A percentile compares a stretch with the other conserved stretches of the same genome.
Evolutionary conservation across 2,329 filamentous ascomycete genomes (phyloP).

Genomic region (Colletotrichum sansevieriae): DNA sequence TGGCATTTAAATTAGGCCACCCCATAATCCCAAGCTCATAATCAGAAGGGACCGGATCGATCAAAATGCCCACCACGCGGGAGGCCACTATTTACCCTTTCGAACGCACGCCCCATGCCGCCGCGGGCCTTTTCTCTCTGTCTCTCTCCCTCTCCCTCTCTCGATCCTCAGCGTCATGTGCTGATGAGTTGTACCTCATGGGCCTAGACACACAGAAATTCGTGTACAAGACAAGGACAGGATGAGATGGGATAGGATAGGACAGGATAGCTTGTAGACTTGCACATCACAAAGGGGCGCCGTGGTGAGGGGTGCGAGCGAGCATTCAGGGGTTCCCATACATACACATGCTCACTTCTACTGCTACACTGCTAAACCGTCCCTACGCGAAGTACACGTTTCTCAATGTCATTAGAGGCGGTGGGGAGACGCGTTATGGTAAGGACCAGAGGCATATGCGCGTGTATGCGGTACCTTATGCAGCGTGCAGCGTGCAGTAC

Average conservation of each 20-base stretch:
- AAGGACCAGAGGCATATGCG: conserved; percentile 5
- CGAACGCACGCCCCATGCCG: conserved; percentile 19
- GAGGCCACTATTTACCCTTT: conserved; percentile 31
- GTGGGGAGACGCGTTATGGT: conserved; percentile 23
- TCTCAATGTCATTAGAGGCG: conserved; percentile 1
- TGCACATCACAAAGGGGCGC: conserved; percentile 5
- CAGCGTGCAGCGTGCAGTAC: no score
- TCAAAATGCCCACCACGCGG: conserved; percentile 29
- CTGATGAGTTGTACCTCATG: background rate
- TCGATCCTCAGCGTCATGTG: conserved; percentile 19
- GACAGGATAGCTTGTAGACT: background rate
- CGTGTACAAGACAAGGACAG: background rate
- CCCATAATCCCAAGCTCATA: conserved; percentile 38
- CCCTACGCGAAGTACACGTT: conserved; percentile 18
- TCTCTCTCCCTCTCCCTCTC: background rate
- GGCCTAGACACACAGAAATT: no score
- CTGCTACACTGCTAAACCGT: background rate
- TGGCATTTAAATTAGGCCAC: conserved; percentile 41
- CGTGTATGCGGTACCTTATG: background rate
- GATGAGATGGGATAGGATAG: background rate
- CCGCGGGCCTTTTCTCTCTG: background rate
- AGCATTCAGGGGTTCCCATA: conserved; percentile 40
- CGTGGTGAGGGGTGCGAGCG: conserved; percentile 19
- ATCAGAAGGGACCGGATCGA: conserved; percentile 33
- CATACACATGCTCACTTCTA: conserved; percentile 33